Conservation (phyloP, 2,329 filamentous ascomycete genomes). For the Alternaria metachromatica region DNA sequence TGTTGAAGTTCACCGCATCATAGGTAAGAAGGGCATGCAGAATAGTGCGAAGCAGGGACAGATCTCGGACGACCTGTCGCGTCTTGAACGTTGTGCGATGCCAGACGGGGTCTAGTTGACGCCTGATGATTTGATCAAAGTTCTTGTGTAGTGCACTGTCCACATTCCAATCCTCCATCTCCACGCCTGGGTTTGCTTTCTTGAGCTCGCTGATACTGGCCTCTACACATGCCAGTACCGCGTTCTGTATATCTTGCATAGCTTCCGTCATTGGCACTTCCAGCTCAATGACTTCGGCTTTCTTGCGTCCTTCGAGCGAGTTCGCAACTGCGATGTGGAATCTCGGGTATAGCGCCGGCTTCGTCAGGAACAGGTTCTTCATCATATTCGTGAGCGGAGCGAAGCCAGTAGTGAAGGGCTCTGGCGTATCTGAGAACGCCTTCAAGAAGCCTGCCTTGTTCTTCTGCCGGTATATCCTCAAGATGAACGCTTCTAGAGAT, state of each 20-base stretch:
- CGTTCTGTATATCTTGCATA: constrained; percentile 93
- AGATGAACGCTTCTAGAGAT: constrained; percentile 91
- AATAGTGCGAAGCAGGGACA: constrained; percentile 82
- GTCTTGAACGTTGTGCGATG: constrained; percentile 95
- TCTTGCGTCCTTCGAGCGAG: constrained; percentile 87
- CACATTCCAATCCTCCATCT: constrained; percentile 96
- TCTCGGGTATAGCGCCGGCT: constrained; percentile 87
- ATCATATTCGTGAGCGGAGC: constrained; percentile 88
- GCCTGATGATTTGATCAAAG: constrained; percentile 86
- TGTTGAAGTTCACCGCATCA: constrained; percentile 89
- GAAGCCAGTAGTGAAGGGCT: constrained; percentile 88
- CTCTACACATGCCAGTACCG: constrained; percentile 94
- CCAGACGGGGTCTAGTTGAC: constrained; percentile 96
- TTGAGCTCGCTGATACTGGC: constrained; percentile 92
- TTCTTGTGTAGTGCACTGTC: constrained; percentile 92
- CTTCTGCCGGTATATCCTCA: constrained; percentile 90
- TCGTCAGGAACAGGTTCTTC: constrained; percentile 88
- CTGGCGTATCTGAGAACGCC: constrained; percentile 91
- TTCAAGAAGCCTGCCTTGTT: constrained; percentile 95
- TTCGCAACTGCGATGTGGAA: constrained; percentile 92
- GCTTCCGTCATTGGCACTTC: constrained; percentile 94
- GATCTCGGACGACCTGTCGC: constrained; percentile 88
- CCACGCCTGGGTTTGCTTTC: constrained; percentile 85
- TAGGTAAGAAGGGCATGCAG: constrained; percentile 82
- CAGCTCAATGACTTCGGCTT: constrained; percentile 95